phyloP scores from a whole-genome alignment of 805 yeast species.

The Candida methanosorbosa region DNA sequence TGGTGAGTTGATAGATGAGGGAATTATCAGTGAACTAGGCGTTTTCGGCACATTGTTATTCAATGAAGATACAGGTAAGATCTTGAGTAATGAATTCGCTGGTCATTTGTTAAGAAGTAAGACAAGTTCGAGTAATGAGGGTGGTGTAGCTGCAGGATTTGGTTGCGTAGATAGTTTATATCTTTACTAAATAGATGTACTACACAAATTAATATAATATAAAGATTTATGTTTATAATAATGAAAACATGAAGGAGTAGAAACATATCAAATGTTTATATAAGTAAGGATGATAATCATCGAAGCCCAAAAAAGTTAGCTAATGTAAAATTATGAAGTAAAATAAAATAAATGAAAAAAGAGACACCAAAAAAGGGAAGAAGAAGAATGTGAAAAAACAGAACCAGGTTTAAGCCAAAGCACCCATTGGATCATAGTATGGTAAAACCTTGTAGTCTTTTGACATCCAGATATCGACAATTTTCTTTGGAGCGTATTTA shows the following conservation, averaged over 20 bases:
- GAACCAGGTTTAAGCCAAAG: constrained; percentile 36
- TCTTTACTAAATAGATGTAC: constrained; percentile 38
- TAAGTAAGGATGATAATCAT: neutral
- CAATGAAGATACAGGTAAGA: constrained; percentile 50
- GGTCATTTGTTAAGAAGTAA: constrained; percentile 90
- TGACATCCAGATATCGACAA: constrained; percentile 36
- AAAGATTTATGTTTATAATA: no score
- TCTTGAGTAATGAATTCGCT: constrained; percentile 55
- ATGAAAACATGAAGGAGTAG: neutral
- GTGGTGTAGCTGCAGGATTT: constrained; percentile 98
- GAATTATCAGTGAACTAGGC: constrained; percentile 85
- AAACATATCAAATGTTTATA: neutral
- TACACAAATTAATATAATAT: no score
- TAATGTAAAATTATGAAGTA: neutral
- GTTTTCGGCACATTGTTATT: constrained; percentile 79
- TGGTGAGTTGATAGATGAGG: constrained; percentile 54
- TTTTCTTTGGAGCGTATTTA: constrained; percentile 25
- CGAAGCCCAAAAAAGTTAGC: neutral
- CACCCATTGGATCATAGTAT: constrained; percentile 78
- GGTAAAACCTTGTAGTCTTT: constrained; percentile 45
- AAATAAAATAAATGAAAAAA: neutral
- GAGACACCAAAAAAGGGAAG: neutral
- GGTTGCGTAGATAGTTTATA: constrained; percentile 90
- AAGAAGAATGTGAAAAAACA: neutral
- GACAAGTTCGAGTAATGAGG: constrained; percentile 82